A percentile compares a stretch with the other conserved stretches of the same genome.
phyloP scores from a whole-genome alignment of 148 eudicot species.

The Diospyros lotus region DNA sequence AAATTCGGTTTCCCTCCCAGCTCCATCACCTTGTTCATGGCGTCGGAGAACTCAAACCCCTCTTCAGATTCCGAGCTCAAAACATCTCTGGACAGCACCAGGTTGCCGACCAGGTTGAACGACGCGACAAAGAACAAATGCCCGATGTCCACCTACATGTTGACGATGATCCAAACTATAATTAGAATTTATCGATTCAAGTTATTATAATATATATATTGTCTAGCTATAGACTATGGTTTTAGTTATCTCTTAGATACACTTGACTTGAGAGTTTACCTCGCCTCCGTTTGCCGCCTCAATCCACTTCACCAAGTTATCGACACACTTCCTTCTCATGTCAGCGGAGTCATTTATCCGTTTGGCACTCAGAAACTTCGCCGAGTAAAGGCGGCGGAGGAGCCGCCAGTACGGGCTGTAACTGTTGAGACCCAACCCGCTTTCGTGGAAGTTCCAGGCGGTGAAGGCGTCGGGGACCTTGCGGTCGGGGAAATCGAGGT shows the following conservation, averaged over 20 bases:
- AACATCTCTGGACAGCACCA: constrained; percentile 32
- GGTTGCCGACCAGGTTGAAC: constrained; percentile 32
- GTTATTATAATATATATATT: too few relatives aligned
- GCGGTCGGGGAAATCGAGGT: too few relatives aligned
- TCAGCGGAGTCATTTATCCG: too few relatives aligned
- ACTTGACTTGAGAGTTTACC: background rate
- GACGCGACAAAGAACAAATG: constrained; percentile 21
- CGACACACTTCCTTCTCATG: background rate
- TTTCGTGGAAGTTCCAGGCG: too few relatives aligned
- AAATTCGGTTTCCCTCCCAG: constrained; percentile 25
- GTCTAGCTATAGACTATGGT: too few relatives aligned
- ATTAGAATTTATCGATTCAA: too few relatives aligned
- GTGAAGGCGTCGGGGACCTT: too few relatives aligned
- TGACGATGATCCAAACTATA: too few relatives aligned
- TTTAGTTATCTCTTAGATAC: background rate
- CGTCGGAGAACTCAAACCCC: constrained; percentile 20
- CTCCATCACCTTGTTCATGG: constrained; percentile 21
- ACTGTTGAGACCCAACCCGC: too few relatives aligned
- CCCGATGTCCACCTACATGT: constrained; percentile 7
- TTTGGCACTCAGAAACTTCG: too few relatives aligned
- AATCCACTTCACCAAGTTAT: constrained; percentile 26
- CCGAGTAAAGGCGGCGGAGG: too few relatives aligned
- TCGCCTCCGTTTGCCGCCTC: constrained; percentile 14
- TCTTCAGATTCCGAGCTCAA: constrained; percentile 8
- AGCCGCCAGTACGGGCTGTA: too few relatives aligned